Percentiles rank a stretch among this genome's conserved stretches.
phyloP scores from a whole-genome alignment of 2,329 filamentous ascomycete genomes.

The Fusarium redolens region DNA sequence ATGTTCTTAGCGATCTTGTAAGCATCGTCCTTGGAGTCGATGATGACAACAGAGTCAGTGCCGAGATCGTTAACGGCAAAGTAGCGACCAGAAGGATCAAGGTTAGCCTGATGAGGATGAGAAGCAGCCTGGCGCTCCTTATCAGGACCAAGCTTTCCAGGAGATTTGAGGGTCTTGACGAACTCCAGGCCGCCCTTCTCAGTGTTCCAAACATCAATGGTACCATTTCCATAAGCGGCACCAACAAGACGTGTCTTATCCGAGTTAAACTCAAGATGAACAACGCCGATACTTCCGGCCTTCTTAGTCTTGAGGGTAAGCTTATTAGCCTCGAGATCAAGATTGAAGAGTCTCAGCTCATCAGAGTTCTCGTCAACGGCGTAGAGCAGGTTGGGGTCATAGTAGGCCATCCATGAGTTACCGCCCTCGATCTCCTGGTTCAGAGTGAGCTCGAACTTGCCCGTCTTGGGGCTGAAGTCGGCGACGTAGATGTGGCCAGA shows the following conservation, averaged over 20 bases:
- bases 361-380: slow-evolving; percentile 60
- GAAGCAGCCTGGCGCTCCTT: slow-evolving; percentile 48
- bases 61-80: slow-evolving; percentile 63
- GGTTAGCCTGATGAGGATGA: slow-evolving; percentile 60
- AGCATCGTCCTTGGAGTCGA: slow-evolving; percentile 56
- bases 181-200: slow-evolving; percentile 51
- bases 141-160: slow-evolving; percentile 49
- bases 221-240: slow-evolving; percentile 55
- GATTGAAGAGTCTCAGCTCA: slow-evolving; percentile 53
- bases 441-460: slow-evolving; percentile 52
- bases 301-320: slow-evolving; percentile 46
- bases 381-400: slow-evolving; percentile 55
- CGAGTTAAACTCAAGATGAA: slow-evolving; percentile 60
- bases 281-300: slow-evolving; percentile 56
- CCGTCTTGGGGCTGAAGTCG: slow-evolving; percentile 53
- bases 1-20: slow-evolving; percentile 53
- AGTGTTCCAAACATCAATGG: slow-evolving; percentile 60
- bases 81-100: slow-evolving; percentile 62
- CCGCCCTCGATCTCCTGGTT: slow-evolving; percentile 49
- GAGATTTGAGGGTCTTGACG: slow-evolving; percentile 53
- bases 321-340: slow-evolving; percentile 49
- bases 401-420: slow-evolving; percentile 61
- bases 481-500: slow-evolving; percentile 55
- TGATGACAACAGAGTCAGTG: slow-evolving; percentile 58
- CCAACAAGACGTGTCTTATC: slow-evolving; percentile 59